phyloP scores from a whole-genome alignment of 805 yeast species.

The Hanseniaspora lachancei region DNA sequence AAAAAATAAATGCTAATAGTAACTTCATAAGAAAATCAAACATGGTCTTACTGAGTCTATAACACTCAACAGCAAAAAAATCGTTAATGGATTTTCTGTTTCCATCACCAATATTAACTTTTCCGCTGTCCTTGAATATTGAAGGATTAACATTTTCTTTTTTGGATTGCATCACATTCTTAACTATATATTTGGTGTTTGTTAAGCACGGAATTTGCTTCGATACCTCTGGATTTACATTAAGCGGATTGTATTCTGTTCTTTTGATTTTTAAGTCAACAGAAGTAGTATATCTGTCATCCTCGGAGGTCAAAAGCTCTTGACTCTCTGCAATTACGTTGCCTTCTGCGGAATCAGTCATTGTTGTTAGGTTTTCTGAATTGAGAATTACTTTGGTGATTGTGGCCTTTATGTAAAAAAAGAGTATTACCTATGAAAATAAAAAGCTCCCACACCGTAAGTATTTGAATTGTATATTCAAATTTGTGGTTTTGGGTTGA shows the following conservation, averaged over 20 bases:
- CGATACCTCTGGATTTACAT: constrained; percentile 5
- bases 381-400: too few relatives aligned
- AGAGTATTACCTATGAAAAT: too few relatives aligned
- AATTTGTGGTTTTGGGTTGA: too few relatives aligned
- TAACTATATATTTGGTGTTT: not conserved
- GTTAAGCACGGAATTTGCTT: constrained; percentile 3
- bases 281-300: not conserved
- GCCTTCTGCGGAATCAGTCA: not conserved
- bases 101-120: not conserved
- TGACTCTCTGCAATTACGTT: not conserved
- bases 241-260: constrained; percentile 12
- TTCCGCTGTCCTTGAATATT: not conserved
- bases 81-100: constrained; percentile 10
- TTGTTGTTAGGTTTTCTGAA: not conserved
- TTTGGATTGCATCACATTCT: not conserved
- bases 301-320: too few relatives aligned
- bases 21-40: constrained; percentile 31
- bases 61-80: not conserved
- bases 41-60: constrained; percentile 16
- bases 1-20: constrained; percentile 39
- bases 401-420: too few relatives aligned
- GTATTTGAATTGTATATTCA: too few relatives aligned
- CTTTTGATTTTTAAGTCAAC: not conserved
- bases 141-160: not conserved
- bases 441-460: too few relatives aligned